Percentiles rank a stretch among this genome's conserved stretches.
phyloP scores from a whole-genome alignment of 2,329 filamentous ascomycete species.

The Paraconiothyrium brasiliense region DNA sequence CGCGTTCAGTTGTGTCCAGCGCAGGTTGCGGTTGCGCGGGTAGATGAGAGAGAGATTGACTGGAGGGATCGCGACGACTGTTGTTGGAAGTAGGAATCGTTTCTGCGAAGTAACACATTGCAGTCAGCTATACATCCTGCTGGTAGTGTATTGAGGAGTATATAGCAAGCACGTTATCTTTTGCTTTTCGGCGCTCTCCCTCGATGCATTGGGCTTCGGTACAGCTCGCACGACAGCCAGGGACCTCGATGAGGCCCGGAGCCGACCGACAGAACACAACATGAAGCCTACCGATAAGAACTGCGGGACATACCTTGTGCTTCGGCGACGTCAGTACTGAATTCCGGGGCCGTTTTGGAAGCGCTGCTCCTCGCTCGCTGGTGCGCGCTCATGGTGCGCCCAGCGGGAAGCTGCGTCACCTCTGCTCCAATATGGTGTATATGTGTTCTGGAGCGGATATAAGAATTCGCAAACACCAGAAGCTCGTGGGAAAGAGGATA shows the following conservation, averaged over 20 bases:
- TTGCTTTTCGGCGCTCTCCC: neutral
- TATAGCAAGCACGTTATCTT: neutral
- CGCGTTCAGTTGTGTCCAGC: slow-evolving; percentile 24
- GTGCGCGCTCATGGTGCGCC: slow-evolving; percentile 54
- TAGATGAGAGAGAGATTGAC: slow-evolving; percentile 58
- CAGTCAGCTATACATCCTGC: slow-evolving; percentile 2
- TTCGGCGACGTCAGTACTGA: slow-evolving; percentile 28
- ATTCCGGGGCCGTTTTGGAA: slow-evolving; percentile 44
- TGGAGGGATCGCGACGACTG: slow-evolving; percentile 31
- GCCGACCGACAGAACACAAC: neutral
- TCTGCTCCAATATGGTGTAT: slow-evolving; percentile 34
- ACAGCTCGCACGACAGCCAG: neutral
- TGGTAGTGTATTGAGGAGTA: neutral
- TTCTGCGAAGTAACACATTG: slow-evolving; percentile 20
- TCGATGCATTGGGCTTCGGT: neutral
- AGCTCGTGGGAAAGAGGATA: slow-evolving; percentile 23
- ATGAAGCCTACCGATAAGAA: neutral
- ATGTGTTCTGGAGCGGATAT: slow-evolving; percentile 16
- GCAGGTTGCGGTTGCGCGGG: slow-evolving; percentile 29
- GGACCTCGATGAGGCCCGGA: neutral
- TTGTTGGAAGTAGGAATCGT: slow-evolving; percentile 24
- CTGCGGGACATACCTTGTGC: slow-evolving; percentile 33
- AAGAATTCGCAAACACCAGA: slow-evolving; percentile 29
- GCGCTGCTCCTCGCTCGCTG: slow-evolving; percentile 48
- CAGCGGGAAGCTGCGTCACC: slow-evolving; percentile 39